Percentiles rank a stretch among this genome's conserved stretches.
Evolutionary conservation across 768 basidiomycete species (phyloP).

Genomic region (Lepiota brunneoincarnata): DNA sequence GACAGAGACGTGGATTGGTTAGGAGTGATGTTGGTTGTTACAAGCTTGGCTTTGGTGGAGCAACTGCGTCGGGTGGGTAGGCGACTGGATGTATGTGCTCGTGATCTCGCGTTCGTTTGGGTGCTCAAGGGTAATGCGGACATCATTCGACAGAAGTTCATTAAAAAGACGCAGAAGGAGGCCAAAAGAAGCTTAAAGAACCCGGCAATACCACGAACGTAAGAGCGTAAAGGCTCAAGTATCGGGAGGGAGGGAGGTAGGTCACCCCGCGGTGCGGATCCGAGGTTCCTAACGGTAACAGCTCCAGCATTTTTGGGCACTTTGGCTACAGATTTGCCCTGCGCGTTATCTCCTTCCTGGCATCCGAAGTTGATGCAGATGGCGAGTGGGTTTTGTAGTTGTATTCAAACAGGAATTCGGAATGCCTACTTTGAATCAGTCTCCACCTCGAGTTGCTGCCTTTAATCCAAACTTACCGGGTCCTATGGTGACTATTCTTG

Average conservation of each 20-base stretch:
- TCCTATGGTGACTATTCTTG: too few relatives aligned
- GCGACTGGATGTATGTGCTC: slow-evolving; percentile 33
- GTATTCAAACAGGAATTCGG: too few relatives aligned
- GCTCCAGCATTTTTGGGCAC: slow-evolving; percentile 59
- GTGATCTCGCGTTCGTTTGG: slow-evolving; percentile 17
- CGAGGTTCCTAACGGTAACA: slow-evolving; percentile 61
- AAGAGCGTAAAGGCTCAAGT: too few relatives aligned
- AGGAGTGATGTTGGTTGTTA: slow-evolving; percentile 61
- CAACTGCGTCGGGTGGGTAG: slow-evolving; percentile 59
- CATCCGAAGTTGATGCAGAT: background rate
- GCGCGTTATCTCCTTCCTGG: slow-evolving; percentile 14
- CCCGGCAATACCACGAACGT: too few relatives aligned
- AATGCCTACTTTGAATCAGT: too few relatives aligned
- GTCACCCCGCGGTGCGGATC: slow-evolving; percentile 61
- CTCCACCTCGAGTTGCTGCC: too few relatives aligned
- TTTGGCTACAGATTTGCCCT: slow-evolving; percentile 29
- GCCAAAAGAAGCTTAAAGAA: too few relatives aligned
- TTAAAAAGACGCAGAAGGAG: slow-evolving; percentile 44
- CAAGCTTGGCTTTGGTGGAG: slow-evolving; percentile 68
- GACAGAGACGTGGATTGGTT: slow-evolving; percentile 71
- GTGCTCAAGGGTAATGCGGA: slow-evolving; percentile 31
- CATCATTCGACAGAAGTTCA: slow-evolving; percentile 73
- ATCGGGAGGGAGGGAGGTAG: background rate
- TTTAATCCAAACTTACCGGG: too few relatives aligned
- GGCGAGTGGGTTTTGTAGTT: slow-evolving; percentile 46